Evolutionary conservation across 2,329 filamentous ascomycete species (phyloP), one percentile per base, ranked within the genome.

Genomic region (Nothomitra cinnamomea): DNA sequence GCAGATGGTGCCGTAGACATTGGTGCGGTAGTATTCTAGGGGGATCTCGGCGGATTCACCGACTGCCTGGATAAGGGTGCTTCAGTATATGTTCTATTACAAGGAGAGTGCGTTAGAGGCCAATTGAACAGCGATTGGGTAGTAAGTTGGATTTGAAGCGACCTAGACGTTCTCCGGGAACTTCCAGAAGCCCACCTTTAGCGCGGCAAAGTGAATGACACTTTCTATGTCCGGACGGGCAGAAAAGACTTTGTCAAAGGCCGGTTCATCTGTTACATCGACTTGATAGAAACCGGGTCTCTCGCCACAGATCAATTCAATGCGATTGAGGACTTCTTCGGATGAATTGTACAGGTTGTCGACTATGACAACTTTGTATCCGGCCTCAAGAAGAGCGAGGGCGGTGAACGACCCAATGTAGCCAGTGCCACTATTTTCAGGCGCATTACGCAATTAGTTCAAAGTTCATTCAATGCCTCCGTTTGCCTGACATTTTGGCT

Each of bases 381-480:
- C 89, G 65, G 92, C 85, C 66, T 95, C 78, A 61, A 98, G 86
- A 24, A 98, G 85, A 53, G 88, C 83, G 52, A 98, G 82, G 54
- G 86, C 76, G 57, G 92, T 98, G 76, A 96, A 96, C 51, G 90
- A 96, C 67, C 92, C 92, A 70, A 98, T 98, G 77, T 98, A 98
- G 73, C 92, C 92, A 60, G 89, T 95, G 65, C 92, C 92, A 78
- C 92, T 95, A 60, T 54, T 53, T n/a, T 51, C 50, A n/a, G 28
- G 42, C 43, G 15, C 21, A 32, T 24, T 47, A 13, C 13, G 48
- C 28, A 5, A 54, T 43, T 42, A 56, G 45, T 47, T 45, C 28
- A 48, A 52, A 50, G n/a, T n/a, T 13, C 17, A 45, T 56, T 48
- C 49, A 38, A 56, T 54, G 28, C 28, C 28, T 32, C 10, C 5